Conservation (phyloP, 2,329 filamentous ascomycete species). For the Neofusicoccum cordaticola region DNA sequence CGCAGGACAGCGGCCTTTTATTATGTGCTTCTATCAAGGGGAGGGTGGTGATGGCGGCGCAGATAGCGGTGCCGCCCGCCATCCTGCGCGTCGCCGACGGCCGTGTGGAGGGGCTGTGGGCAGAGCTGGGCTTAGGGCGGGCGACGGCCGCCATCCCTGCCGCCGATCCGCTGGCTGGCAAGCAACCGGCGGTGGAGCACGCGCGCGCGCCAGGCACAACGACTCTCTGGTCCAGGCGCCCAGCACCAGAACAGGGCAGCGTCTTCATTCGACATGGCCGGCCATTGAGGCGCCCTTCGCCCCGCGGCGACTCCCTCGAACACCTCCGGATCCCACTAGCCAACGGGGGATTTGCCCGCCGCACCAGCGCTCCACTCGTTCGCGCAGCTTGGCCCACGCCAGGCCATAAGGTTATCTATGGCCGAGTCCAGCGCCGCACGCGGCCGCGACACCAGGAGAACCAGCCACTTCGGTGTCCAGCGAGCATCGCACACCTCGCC, state of each 20-base stretch:
- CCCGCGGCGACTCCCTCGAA: not conserved
- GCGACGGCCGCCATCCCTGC: conserved; percentile 8
- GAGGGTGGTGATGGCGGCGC: not conserved
- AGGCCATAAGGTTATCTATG: not conserved
- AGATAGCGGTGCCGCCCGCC: conserved; percentile 3
- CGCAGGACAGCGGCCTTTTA: not conserved
- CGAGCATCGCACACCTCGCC: conserved; percentile 25
- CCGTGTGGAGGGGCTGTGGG: not conserved
- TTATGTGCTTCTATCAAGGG: conserved; percentile 7
- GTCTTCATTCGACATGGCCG: not conserved
- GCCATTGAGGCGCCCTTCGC: not conserved
- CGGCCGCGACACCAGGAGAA: conserved; percentile 21
- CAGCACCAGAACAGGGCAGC: not conserved
- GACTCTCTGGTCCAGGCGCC: not conserved
- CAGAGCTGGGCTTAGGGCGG: not conserved
- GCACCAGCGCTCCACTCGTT: not conserved
- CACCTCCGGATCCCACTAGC: not conserved
- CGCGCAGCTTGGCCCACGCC: conserved; percentile 1
- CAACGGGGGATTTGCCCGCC: not conserved
- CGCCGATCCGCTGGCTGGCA: not conserved
- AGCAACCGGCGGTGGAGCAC: not conserved
- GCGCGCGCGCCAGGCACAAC: not conserved
- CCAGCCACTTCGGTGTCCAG: conserved; percentile 34
- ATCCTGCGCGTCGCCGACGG: conserved; percentile 1
- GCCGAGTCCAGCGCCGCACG: not conserved